Conservation (phyloP, 768 basidiomycete species). For the Cytidiella melzeri region DNA sequence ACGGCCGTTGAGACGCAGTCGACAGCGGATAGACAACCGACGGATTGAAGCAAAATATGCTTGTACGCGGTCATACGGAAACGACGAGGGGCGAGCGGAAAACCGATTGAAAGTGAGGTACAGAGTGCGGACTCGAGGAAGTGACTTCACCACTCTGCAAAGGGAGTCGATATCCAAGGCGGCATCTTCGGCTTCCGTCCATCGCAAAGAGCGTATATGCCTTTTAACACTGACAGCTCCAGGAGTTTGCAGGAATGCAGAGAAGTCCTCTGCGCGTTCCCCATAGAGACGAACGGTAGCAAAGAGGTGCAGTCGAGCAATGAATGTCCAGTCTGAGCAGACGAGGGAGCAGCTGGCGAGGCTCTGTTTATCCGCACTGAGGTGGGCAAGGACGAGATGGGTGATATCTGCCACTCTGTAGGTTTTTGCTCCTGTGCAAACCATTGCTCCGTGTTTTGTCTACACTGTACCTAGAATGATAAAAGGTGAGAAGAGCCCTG, state of each 20-base stretch:
- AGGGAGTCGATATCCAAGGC: not conserved
- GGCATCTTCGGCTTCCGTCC: not conserved
- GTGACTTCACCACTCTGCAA: not conserved
- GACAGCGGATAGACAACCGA: not conserved
- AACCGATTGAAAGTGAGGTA: not conserved
- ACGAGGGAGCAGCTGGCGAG: slow-evolving; percentile 5
- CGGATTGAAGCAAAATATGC: not conserved
- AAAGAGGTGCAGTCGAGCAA: not conserved
- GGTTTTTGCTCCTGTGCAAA: no score
- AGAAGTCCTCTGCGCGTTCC: not conserved
- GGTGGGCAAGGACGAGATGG: slow-evolving; percentile 6
- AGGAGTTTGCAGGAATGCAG: not conserved
- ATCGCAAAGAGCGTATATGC: not conserved
- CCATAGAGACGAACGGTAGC: not conserved
- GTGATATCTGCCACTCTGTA: not conserved
- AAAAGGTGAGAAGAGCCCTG: no score
- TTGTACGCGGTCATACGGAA: not conserved
- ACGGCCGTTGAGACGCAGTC: not conserved
- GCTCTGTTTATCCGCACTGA: slow-evolving; percentile 2
- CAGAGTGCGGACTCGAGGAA: not conserved
- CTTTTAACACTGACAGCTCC: not conserved
- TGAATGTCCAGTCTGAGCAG: slow-evolving; percentile 6
- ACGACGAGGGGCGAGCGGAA: not conserved
- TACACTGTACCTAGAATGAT: no score
- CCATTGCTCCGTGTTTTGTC: no score